These are phyloP conservation scores for Nitzschia sp. DNA, from an alignment of 108 stramenopile species.

Conservation along the genomic window DNA sequence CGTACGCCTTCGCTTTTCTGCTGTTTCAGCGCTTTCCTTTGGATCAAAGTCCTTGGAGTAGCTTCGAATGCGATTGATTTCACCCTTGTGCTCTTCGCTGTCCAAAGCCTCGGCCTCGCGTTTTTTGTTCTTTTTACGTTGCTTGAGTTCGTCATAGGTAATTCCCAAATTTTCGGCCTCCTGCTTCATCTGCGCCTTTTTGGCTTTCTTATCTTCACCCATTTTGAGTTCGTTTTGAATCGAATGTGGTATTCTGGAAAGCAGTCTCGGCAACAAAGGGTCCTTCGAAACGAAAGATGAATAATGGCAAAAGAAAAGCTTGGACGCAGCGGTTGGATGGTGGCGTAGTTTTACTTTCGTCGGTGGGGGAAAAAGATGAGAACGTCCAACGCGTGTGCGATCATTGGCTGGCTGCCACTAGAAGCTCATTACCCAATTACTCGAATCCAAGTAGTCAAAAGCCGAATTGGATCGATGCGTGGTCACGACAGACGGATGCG, in stretches of 20 bases:
- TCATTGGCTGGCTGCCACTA: not conserved
- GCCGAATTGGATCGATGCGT: too few species aligned
- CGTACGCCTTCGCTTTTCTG: conserved; percentile 58
- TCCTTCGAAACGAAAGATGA: too few species aligned
- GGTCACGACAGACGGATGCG: too few species aligned
- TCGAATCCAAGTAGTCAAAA: too few species aligned
- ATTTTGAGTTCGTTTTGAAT: too few species aligned
- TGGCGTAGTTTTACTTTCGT: too few species aligned
- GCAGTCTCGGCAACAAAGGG: too few species aligned
- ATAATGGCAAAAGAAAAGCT: too few species aligned
- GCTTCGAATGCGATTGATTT: conserved; percentile 79
- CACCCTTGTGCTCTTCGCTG: conserved; percentile 54
- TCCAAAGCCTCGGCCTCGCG: conserved; percentile 56
- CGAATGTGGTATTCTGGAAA: too few species aligned
- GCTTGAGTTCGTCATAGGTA: conserved; percentile 68
- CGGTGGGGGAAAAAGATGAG: not conserved
- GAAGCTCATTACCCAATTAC: too few species aligned
- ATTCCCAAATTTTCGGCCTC: conserved; percentile 74
- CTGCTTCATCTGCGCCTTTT: conserved; percentile 70
- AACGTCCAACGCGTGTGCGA: not conserved
- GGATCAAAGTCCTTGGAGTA: conserved; percentile 65
- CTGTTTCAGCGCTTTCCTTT: conserved; percentile 18
- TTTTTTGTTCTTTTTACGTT: conserved; percentile 51
- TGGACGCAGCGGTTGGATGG: too few species aligned
- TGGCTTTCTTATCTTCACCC: conserved; percentile 57